phyloP scores from a whole-genome alignment of 176 grass and related monocot genomes.

The Lolium rigidum region DNA sequence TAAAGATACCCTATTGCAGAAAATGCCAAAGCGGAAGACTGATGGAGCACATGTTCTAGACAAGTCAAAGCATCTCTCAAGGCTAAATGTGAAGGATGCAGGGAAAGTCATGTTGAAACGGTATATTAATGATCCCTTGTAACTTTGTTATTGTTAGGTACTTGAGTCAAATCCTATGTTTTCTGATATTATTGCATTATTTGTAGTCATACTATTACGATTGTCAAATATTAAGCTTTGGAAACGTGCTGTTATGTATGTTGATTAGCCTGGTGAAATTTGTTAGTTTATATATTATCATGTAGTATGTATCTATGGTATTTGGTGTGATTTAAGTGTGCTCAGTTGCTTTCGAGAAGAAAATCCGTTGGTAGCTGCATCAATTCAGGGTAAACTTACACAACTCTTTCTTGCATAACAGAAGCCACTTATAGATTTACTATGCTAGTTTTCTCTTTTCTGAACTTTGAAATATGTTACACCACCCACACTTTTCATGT shows the following conservation, averaged over 20 bases:
- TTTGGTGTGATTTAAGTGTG: not conserved
- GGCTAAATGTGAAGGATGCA: conserved; percentile 87
- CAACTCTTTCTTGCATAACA: conserved; percentile 4
- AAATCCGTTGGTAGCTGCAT: not conserved
- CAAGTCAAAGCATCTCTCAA: conserved; percentile 88
- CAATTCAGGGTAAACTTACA: conserved; percentile 5
- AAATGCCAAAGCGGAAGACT: conserved; percentile 95
- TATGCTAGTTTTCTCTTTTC: conserved; percentile 2
- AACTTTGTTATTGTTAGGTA: conserved; percentile 7
- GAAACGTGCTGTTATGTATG: not conserved
- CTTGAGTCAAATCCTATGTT: not conserved
- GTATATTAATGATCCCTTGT: conserved; percentile 44
- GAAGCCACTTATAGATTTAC: not conserved
- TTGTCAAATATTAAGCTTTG: conserved; percentile 4
- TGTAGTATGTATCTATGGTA: conserved; percentile 14
- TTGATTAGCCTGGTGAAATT: conserved; percentile 1
- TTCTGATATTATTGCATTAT: not conserved
- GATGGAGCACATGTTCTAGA: conserved; percentile 94
- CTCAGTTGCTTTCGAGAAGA: not conserved
- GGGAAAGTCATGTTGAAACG: conserved; percentile 96
- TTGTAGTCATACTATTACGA: not conserved
- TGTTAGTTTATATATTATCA: not conserved
- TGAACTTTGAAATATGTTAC: not conserved
- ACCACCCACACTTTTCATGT: conserved; percentile 18
- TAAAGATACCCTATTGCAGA: conserved; percentile 99